Evolutionary conservation across 768 basidiomycete species (phyloP).

Genomic region (Suillus brevipes): DNA sequence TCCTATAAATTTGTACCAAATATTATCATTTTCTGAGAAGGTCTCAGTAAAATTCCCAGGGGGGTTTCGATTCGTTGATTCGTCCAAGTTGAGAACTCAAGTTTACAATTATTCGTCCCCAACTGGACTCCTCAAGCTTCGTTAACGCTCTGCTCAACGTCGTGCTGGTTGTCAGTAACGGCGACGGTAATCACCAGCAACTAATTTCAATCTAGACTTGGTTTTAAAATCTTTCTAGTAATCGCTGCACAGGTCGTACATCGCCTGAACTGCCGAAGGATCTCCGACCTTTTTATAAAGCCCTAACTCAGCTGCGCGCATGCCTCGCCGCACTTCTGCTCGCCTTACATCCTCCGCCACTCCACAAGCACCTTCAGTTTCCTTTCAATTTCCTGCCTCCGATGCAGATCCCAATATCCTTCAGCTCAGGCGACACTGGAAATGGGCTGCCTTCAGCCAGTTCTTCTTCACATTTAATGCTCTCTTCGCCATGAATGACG

Average conservation of each 20-base stretch:
- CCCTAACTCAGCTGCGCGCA: slow-evolving; percentile 39
- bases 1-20: slow-evolving; percentile 26
- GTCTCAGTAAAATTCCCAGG: slow-evolving; percentile 17
- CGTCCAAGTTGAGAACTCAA: slow-evolving; percentile 3
- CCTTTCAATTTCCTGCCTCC: slow-evolving; percentile 27
- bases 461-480: slow-evolving; percentile 85
- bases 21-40: not conserved
- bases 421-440: slow-evolving; percentile 77
- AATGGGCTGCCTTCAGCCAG: slow-evolving; percentile 90
- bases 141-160: not conserved
- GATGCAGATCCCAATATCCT: slow-evolving; percentile 41
- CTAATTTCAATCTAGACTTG: slow-evolving; percentile 2
- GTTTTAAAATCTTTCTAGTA: not conserved
- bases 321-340: slow-evolving; percentile 59
- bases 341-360: slow-evolving; percentile 36
- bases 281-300: slow-evolving; percentile 40
- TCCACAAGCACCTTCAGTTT: slow-evolving; percentile 26
- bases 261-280: slow-evolving; percentile 26
- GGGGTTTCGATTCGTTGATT: slow-evolving; percentile 9
- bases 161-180: not conserved
- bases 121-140: not conserved
- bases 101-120: slow-evolving; percentile 3
- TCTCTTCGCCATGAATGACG: slow-evolving; percentile 69
- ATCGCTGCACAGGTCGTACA: slow-evolving; percentile 6
- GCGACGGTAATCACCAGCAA: not conserved